Evolutionary conservation across 345 rosid species (phyloP).

Genomic region (Triadica sebifera): DNA sequence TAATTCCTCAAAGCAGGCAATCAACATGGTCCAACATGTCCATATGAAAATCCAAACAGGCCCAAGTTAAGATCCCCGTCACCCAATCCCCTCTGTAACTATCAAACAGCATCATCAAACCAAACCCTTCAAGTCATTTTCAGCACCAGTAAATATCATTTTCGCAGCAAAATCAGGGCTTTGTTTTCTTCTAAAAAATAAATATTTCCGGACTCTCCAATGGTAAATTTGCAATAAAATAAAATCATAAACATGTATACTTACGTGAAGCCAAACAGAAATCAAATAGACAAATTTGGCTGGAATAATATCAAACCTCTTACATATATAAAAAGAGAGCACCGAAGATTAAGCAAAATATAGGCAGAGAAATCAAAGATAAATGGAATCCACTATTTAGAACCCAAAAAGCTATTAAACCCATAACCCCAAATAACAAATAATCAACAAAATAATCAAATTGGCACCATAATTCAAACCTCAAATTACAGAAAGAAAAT

Average conservation of each 20-base stretch:
- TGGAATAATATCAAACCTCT: background rate
- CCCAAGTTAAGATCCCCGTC: slow-evolving; percentile 4
- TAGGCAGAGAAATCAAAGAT: background rate
- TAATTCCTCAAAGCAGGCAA: background rate
- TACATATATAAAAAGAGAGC: background rate
- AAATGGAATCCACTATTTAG: background rate
- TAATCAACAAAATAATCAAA: background rate
- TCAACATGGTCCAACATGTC: background rate
- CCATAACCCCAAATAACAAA: background rate
- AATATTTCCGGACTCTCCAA: background rate
- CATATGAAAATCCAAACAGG: background rate
- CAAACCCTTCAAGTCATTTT: background rate
- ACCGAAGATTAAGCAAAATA: background rate
- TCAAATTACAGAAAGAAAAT: background rate
- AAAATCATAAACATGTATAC: background rate
- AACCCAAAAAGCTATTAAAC: background rate
- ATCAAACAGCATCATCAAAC: background rate
- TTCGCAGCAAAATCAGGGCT: background rate
- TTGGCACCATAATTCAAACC: background rate
- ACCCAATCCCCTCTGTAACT: background rate
- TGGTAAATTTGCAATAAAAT: background rate
- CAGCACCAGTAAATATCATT: too few species aligned
- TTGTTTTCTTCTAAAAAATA: background rate
- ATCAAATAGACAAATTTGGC: background rate
- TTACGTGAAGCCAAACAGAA: too few species aligned